Percentiles rank a stretch among this genome's conserved stretches.
These are phyloP conservation scores for Schizophyllum commune DNA, from an alignment of 1,284 basidiomycete genomes.

Conservation along the genomic window DNA sequence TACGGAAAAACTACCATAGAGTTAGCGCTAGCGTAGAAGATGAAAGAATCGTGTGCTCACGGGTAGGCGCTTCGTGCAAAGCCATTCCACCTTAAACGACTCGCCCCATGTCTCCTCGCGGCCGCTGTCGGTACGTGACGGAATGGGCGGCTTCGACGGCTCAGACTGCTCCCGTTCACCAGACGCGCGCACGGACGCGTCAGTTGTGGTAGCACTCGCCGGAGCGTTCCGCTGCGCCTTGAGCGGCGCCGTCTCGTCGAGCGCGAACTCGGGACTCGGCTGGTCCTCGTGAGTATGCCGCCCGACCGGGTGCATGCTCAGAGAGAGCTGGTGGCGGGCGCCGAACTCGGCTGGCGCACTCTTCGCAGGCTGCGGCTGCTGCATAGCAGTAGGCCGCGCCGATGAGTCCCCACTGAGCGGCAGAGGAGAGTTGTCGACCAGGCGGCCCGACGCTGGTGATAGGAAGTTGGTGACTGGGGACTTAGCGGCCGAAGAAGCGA, in stretches of 20 bases:
- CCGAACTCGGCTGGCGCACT: conserved; percentile 22
- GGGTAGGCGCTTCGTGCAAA: conserved; percentile 67
- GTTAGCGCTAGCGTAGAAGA: background rate
- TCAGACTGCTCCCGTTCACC: background rate
- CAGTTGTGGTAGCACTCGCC: conserved; percentile 8
- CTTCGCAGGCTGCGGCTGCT: conserved; percentile 27
- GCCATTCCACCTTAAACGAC: conserved; percentile 83
- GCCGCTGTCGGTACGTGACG: conserved; percentile 4
- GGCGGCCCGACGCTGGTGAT: conserved; percentile 2
- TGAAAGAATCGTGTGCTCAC: background rate
- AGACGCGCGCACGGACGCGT: background rate
- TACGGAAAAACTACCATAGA: conserved; percentile 47
- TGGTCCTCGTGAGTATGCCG: conserved; percentile 14
- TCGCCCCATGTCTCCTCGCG: conserved; percentile 52
- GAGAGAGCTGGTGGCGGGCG: conserved; percentile 20
- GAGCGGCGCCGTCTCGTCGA: conserved; percentile 24
- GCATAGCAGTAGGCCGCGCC: conserved; percentile 49
- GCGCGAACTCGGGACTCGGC: conserved; percentile 18
- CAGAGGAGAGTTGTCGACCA: conserved; percentile 36
- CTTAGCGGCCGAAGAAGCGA: conserved; percentile 5
- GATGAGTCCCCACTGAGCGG: conserved; percentile 15
- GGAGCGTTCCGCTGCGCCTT: conserved; percentile 3
- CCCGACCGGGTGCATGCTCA: background rate
- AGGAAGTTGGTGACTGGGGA: conserved; percentile 1
- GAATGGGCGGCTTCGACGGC: background rate